Percentiles rank a stretch among this genome's conserved stretches.
Conservation (phyloP, 2,329 filamentous ascomycete genomes). For the Cadophora gregata region DNA sequence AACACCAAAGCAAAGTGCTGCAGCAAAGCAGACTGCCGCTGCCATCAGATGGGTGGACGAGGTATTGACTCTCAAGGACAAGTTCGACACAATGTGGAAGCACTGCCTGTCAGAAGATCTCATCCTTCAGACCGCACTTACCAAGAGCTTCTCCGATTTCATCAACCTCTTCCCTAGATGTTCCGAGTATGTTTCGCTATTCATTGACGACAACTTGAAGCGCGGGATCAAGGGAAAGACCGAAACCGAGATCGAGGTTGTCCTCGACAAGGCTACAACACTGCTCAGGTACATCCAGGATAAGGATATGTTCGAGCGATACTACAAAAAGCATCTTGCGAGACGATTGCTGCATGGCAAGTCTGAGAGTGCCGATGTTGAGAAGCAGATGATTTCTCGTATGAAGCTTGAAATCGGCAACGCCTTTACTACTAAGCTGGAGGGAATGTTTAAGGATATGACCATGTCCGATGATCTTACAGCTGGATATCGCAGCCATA, state of each 20-base stretch:
- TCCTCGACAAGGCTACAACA: slow-evolving; percentile 88
- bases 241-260: slow-evolving; percentile 81
- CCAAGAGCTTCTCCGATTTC: slow-evolving; percentile 87
- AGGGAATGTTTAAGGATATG: slow-evolving; percentile 99
- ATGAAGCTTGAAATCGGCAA: slow-evolving; percentile 98
- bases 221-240: slow-evolving; percentile 93
- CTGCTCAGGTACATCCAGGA: slow-evolving; percentile 88
- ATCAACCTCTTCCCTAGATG: slow-evolving; percentile 89
- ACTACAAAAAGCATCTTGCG: slow-evolving; percentile 97
- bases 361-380: slow-evolving; percentile 87
- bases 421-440: slow-evolving; percentile 89
- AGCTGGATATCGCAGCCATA: slow-evolving; percentile 74
- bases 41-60: slow-evolving; percentile 97
- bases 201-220: slow-evolving; percentile 96
- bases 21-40: slow-evolving; percentile 82
- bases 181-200: slow-evolving; percentile 92
- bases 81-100: slow-evolving; percentile 82
- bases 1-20: slow-evolving; percentile 55
- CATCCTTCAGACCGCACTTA: slow-evolving; percentile 79
- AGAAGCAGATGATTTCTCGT: slow-evolving; percentile 92
- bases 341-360: slow-evolving; percentile 86
- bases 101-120: slow-evolving; percentile 77
- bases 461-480: slow-evolving; percentile 85
- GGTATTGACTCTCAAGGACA: slow-evolving; percentile 82
- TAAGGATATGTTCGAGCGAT: slow-evolving; percentile 93